Evolutionary conservation across 139 green algal genomes (phyloP), one percentile per base, ranked within the genome.

Genomic region (Diplosphaera chodatii): DNA sequence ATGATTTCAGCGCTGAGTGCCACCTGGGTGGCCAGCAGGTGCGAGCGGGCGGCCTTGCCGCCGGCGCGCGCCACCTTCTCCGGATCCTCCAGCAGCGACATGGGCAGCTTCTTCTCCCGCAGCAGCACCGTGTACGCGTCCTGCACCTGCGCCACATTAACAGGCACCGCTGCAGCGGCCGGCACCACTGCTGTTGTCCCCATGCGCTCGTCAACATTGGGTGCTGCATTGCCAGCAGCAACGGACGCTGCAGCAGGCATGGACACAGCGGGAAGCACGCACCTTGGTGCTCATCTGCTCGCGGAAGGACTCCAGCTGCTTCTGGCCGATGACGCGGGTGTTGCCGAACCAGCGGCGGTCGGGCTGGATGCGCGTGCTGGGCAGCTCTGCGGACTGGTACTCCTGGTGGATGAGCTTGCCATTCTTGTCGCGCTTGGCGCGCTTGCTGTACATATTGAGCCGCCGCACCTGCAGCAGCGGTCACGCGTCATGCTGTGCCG

Each of bases 341-440:
- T 99, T 99, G 68, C 94, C 92, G 74, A 98, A 97, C 91, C 90
- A 97, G 28, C 96, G 85, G 15, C 96, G 81, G 81, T 99, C 94
- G 23, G 95, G 95, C 68, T 96, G 87, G 71, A 99, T 99, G 55
- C 96, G 85, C 23, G 92, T 98, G 64, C 72, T 91, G n/a, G 96
- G 95, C 48, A 98, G 81, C 2, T 96, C 94, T 73, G 91, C 95
- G 40, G 83, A 94, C 80, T 99, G 95, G 40, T 97, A 80, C 18
- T 97, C 89, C 84, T 96, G 76, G 70, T 89, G 85, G 20, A 98
- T 75, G 27, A 98, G 63, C 22, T 87, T 87, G 6, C 96, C 96
- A 18, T 95, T 92, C 72, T 90, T 96, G 85, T 99, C 92, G 1
- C 96, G 75, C 33, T 86, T 77, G 0, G 95, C 81, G 25, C 80